Evolutionary conservation across 768 basidiomycete species (phyloP).

Genomic region (Suillus weaverae): DNA sequence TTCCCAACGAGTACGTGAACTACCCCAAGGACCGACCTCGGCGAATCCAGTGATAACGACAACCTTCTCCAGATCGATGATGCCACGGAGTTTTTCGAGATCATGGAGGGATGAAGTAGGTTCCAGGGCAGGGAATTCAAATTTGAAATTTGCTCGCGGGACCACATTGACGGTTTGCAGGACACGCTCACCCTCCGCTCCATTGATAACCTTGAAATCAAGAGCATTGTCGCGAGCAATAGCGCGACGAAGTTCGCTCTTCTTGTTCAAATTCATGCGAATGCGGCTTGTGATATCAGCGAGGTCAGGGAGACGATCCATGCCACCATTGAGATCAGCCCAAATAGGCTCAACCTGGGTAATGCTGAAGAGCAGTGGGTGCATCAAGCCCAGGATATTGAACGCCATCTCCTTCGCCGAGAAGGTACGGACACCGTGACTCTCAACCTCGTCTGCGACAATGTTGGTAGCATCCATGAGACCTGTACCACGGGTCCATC

Average conservation of each 20-base stretch:
- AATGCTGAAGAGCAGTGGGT: constrained; percentile 97
- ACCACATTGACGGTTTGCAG: constrained; percentile 90
- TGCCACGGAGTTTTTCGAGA: constrained; percentile 75
- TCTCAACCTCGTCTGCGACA: constrained; percentile 91
- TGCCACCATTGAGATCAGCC: constrained; percentile 98
- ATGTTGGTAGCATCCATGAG: constrained; percentile 95
- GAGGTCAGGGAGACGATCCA: constrained; percentile 95
- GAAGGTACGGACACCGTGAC: constrained; percentile 93
- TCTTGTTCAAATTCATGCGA: constrained; percentile 75
- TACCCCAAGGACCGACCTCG: constrained; percentile 98
- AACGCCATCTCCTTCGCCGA: constrained; percentile 99
- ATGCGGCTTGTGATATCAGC: constrained; percentile 90
- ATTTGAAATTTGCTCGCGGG: constrained; percentile 97
- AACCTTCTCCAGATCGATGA: constrained; percentile 95
- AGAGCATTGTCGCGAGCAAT: constrained; percentile 91
- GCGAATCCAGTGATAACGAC: constrained; percentile 95
- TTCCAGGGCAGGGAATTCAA: constrained; percentile 90
- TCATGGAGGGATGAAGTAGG: constrained; percentile 66
- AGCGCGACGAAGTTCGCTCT: constrained; percentile 90
- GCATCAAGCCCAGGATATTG: constrained; percentile 99
- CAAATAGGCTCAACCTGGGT: constrained; percentile 99
- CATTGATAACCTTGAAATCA: constrained; percentile 92
- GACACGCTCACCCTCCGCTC: constrained; percentile 88
- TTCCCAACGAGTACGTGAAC: constrained; percentile 97
- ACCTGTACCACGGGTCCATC: constrained; percentile 98